Evolutionary conservation across 768 basidiomycete species (phyloP).

Genomic region (Dictyophora rubrovolvata): DNA sequence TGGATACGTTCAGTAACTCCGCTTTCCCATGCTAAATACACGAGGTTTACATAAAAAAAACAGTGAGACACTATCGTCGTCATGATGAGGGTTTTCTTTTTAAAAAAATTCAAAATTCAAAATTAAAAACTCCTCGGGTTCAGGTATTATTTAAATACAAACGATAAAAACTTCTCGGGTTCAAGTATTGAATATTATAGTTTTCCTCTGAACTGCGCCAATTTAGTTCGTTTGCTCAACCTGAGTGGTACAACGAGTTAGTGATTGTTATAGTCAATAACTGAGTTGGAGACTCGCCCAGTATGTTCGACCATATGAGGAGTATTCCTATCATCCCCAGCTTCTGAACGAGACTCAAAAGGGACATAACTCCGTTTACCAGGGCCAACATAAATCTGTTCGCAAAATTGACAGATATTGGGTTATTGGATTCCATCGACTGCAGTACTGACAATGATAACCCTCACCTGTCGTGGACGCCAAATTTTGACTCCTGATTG

Average conservation of each 20-base stretch:
- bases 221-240: slow-evolving; percentile 44
- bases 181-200: background rate
- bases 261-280: slow-evolving; percentile 8
- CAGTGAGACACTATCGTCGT: background rate
- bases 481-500: slow-evolving; percentile 87
- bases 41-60: background rate
- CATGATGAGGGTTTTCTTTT: background rate
- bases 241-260: slow-evolving; percentile 3
- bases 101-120: background rate
- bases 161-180: no score
- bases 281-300: slow-evolving; percentile 48
- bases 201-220: slow-evolving; percentile 53
- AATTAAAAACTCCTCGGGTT: no score
- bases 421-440: no score
- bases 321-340: slow-evolving; percentile 42
- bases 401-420: background rate
- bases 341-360: slow-evolving; percentile 41
- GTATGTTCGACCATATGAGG: slow-evolving; percentile 62
- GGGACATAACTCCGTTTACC: slow-evolving; percentile 66
- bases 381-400: slow-evolving; percentile 72
- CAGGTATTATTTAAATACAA: no score
- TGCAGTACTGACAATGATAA: background rate
- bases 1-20: background rate
- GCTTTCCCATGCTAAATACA: background rate
- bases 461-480: slow-evolving; percentile 70